Conservation (phyloP, 352 stramenopile species). For the Halophytophthora polymorphica region DNA sequence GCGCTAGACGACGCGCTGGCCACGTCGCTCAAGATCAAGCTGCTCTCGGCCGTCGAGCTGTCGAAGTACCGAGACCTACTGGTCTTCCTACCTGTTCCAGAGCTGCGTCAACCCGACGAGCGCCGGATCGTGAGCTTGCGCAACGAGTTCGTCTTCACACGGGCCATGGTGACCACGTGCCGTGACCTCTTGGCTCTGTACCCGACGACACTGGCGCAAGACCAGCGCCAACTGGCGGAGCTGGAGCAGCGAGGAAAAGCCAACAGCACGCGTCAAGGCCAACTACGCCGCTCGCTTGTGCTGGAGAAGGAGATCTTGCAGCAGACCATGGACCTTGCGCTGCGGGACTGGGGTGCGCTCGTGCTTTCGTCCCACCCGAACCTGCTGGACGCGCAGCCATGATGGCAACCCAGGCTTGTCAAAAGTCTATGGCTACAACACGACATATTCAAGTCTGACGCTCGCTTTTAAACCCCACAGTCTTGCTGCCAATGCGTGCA, state of each 20-base stretch:
- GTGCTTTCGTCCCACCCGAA: constrained; percentile 44
- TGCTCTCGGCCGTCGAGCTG: constrained; percentile 33
- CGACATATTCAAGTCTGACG: no score
- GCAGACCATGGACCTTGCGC: constrained; percentile 40
- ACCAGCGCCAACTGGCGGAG: constrained; percentile 12
- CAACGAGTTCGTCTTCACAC: constrained; percentile 49
- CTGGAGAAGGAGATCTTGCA: constrained; percentile 64
- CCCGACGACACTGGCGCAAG: constrained; percentile 31
- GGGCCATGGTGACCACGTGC: constrained; percentile 38
- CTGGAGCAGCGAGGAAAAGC: constrained; percentile 6
- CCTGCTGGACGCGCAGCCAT: constrained; percentile 29
- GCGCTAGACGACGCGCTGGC: constrained; percentile 15
- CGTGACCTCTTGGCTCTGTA: constrained; percentile 38
- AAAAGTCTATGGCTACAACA: no score
- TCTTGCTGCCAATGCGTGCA: no score
- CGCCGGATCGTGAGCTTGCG: constrained; percentile 36
- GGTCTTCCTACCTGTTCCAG: constrained; percentile 7
- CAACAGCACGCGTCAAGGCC: constrained; percentile 15
- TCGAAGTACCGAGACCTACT: constrained; percentile 27
- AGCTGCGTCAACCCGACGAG: constrained; percentile 1
- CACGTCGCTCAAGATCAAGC: constrained; percentile 46
- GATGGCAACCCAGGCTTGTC: not conserved
- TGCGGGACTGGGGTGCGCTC: constrained; percentile 44
- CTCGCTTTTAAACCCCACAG: no score
- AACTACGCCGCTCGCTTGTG: constrained; percentile 44